Evolutionary conservation across 805 yeast species (phyloP), one percentile per base, ranked within the genome.

Genomic region (Saccharomycopsis javanensis): DNA sequence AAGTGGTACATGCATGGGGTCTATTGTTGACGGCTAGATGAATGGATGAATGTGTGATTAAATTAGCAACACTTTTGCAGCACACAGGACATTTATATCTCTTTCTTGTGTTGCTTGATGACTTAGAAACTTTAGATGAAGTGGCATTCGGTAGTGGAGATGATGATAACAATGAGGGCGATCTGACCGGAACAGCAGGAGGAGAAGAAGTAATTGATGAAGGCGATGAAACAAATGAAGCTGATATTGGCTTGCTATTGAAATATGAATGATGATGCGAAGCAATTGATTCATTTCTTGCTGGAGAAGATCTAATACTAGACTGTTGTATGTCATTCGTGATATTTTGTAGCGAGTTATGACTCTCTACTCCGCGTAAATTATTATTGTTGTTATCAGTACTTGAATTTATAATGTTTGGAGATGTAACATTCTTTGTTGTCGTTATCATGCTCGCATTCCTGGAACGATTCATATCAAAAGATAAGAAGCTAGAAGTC

Each of bases 31-130:
- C 86, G 54, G 83, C 80, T 45, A 85, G 68, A 68, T 91, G 97
- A 13, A 90, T 86, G 0, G 92, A 80, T 67, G 82, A 82, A 69
- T 90, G 97, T 2, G 97, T 88, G 27, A 60, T 59, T 35, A 60
- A 48, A 50, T 60, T 90, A 57, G 88, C 80, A 69, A 85, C 90
- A 65, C 73, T 82, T 56, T 80, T 74, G 61, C 75, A 76, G 67
- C 94, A 86, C 55, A 80, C 81, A 0, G 86, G 84, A 65, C 94
- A 86, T 69, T 83, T 85, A 67, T 83, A 78, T 76, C 83, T 85
- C 69, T 79, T 80, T 56, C 88, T 34, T n/a, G 23, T 16, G 25
- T 16, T 20, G 11, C 23, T 42, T 5, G 23, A 20, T 20, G 48
- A 11, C 37, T 60, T 60, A 3, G 54, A 25, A 18, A 50, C 16